Evolutionary conservation across 176 grass and related monocot genomes (phyloP), one percentile per base, ranked within the genome.

Genomic region (Bonia amplexicaulis): DNA sequence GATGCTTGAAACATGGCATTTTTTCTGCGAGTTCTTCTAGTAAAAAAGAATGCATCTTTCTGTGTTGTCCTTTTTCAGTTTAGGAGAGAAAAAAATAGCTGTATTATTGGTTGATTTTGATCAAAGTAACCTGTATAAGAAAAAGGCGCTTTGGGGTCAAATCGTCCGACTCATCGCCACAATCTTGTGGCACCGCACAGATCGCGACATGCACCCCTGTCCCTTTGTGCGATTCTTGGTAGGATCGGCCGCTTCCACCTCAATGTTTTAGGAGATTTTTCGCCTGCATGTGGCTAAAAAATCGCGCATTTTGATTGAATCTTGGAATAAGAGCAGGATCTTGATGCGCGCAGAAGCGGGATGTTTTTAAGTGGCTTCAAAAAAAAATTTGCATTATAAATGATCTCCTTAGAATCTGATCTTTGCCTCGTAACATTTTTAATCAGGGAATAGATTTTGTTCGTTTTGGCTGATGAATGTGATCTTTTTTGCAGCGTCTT

Each of bases 401-500:
- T 4, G 26, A 37, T 60, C 16, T 2, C 5, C 59, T 75, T 42
- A 22, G 76, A 77, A 73, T 86, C 31, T 27, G 6, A 7, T 31
- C 58, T 54, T 22, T 45, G 5, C 26, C 16, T 63, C 12, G 7
- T 51, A 3, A 23, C n/a, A 9, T 51, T 46, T 29, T 22, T 23
- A 55, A 59, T 60, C 12, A 1, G 6, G 14, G 1, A 14, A 40
- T 66, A 60, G 48, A 59, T 68, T 84, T 8, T 51, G 35, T 87
- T 65, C 54, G 31, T 25, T 67, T 72, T 78, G 66, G 63, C 71
- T 81, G 48, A 90, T 65, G 66, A 37, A 9, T 74, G 65, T 41
- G 29, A 9, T 58, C 1, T 44, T 51, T 46, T 58, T 71, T 71
- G 87, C 92, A 97, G 94, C 27, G 59, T 97, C 31, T 94, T 94